Base-by-base conservation (phyloP, 2,329 filamentous ascomycete genomes). In the Huntiella savannae region DNA sequence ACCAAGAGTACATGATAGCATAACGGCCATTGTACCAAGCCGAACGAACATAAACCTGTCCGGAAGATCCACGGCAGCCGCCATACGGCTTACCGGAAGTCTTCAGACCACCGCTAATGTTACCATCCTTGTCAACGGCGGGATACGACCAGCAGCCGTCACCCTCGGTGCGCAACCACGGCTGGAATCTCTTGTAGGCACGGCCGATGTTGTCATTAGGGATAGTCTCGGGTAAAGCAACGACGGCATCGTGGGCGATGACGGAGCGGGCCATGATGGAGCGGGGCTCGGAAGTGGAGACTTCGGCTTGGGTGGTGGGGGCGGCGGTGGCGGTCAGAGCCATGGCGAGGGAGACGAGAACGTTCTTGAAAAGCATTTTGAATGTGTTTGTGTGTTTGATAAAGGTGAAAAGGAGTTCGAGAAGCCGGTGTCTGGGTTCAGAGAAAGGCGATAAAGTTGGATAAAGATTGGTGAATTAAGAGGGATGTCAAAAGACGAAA, bases 101-200 rank as follows among this genome's bases (percentile, higher is more conserved):
- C 10, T 54, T 51, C 4, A 65, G 53, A 19, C 63, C 63, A 35
- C 57, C 61, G 35, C 62, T 59, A 12, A 69, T 76, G 52, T 78
- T 64, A 2, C 75, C 75, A 0, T 60, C 57, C 0, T 64, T 63
- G 51, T 79, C 69, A 1, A 79, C 74, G 1, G 69, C 74, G 0
- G 74, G 73, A 54, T 75, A 79, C 0, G 74, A 72, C 6, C 77
- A 73, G 51, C 75, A 79, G 40, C 75, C 74, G 53, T 71, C 70
- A 13, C 65, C 63, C 4, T 77, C 67, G 8, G 43, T 50, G 17
- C 54, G 54, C 32, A 62, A 53, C 49, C 54, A 60, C 8, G 59
- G 59, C 52, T 60, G 58, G 53, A 58, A 60, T 52, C 58, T 60
- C n/a, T 57, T 53, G 43, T 59, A 59, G 22, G 58, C 47, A 17